These are phyloP conservation scores for Arachnopeziza araneosa DNA, from an alignment of 2,329 filamentous ascomycete species.

Conservation along the genomic window DNA sequence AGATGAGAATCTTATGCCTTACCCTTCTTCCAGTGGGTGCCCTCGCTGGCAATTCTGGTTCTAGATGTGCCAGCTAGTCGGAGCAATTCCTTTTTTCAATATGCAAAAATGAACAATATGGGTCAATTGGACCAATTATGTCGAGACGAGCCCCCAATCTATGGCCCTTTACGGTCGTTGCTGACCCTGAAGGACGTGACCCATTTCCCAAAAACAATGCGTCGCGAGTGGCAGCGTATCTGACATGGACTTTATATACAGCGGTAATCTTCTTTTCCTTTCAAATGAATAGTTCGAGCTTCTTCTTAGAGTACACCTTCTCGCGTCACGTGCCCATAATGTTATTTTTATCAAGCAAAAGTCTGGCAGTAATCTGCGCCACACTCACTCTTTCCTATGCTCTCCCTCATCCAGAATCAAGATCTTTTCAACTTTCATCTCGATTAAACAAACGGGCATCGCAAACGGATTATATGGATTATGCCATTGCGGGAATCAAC, in stretches of 20 bases:
- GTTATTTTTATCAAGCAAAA: not conserved
- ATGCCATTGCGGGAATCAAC: conserved; percentile 31
- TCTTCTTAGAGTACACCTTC: not conserved
- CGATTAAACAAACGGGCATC: not conserved
- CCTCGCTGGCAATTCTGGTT: not conserved
- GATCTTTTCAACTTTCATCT: not conserved
- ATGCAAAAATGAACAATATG: not conserved
- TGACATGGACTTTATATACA: not conserved
- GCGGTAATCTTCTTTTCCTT: not conserved
- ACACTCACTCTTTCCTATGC: not conserved
- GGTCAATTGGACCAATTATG: not conserved
- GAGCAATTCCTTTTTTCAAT: not conserved
- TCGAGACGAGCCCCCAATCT: not conserved
- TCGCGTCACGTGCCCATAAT: not conserved
- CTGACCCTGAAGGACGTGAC: not conserved
- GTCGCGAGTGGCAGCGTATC: not conserved
- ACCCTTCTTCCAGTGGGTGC: not conserved
- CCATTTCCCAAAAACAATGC: not conserved
- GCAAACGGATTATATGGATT: conserved; percentile 15
- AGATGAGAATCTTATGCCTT: not conserved
- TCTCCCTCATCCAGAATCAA: not conserved
- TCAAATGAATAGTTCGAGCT: not conserved
- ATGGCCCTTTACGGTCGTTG: not conserved
- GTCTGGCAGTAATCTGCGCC: not conserved
- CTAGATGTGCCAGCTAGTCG: not conserved